phyloP scores from a whole-genome alignment of 2,329 filamentous ascomycete genomes.

The Biscogniauxia marginata region DNA sequence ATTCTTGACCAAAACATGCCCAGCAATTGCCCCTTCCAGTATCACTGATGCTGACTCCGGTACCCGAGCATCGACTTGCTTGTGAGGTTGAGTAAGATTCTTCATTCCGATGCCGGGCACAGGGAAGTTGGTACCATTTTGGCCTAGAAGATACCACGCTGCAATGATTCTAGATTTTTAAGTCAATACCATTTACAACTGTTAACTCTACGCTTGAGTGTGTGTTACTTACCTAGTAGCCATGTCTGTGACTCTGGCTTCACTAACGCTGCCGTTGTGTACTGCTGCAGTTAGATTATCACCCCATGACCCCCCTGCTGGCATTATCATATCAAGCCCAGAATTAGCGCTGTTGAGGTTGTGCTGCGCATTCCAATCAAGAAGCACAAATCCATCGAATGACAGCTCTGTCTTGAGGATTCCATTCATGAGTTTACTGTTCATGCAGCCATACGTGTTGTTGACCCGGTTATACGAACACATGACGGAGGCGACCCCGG shows the following conservation, averaged over 20 bases:
- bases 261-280: slow-evolving; percentile 71
- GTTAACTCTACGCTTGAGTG: slow-evolving; percentile 25
- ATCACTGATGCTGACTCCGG: slow-evolving; percentile 43
- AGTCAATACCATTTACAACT: slow-evolving; percentile 42
- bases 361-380: slow-evolving; percentile 70
- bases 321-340: slow-evolving; percentile 71
- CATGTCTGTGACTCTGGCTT: slow-evolving; percentile 75
- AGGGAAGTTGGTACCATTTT: slow-evolving; percentile 46
- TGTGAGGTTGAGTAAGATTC: slow-evolving; percentile 51
- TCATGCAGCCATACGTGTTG: slow-evolving; percentile 72
- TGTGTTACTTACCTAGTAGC: slow-evolving; percentile 63
- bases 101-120: slow-evolving; percentile 56
- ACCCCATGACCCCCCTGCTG: slow-evolving; percentile 56
- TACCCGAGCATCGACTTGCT: slow-evolving; percentile 49
- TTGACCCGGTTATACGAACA: slow-evolving; percentile 72
- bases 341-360: slow-evolving; percentile 53
- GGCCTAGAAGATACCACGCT: slow-evolving; percentile 57
- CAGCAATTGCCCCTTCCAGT: slow-evolving; percentile 55
- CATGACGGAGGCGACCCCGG: slow-evolving; percentile 60
- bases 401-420: slow-evolving; percentile 62
- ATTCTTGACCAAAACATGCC: slow-evolving; percentile 79
- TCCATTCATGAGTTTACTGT: slow-evolving; percentile 66
- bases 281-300: slow-evolving; percentile 71
- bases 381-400: slow-evolving; percentile 68
- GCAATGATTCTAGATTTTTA: slow-evolving; percentile 59